Percentiles rank a stretch among this genome's conserved stretches.
Conservation (phyloP, 1,284 basidiomycete genomes). For the Fistulina hepatica region DNA sequence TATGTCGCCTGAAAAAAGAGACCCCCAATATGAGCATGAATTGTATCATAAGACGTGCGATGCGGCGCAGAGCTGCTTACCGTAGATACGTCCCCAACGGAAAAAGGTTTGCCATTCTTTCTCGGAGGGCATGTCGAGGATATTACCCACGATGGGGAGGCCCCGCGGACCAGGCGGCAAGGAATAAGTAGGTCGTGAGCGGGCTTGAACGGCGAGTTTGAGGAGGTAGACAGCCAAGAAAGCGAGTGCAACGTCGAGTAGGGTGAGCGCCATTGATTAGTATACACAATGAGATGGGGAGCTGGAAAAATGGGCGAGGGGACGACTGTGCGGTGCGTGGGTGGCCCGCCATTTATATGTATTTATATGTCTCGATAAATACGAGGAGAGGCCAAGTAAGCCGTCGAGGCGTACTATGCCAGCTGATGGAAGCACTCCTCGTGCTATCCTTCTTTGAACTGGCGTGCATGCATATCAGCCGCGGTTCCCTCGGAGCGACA, state of each 20-base stretch:
- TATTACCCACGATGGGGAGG: slow-evolving; percentile 40
- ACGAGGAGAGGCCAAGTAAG: slow-evolving; percentile 1
- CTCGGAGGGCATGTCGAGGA: slow-evolving; percentile 41
- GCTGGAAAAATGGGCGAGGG: slow-evolving; percentile 6
- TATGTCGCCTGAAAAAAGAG: slow-evolving; percentile 38
- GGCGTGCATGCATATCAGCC: no score
- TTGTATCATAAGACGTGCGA: no score
- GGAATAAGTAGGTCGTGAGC: slow-evolving; percentile 3
- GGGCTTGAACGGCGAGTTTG: slow-evolving; percentile 8
- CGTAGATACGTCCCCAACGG: slow-evolving; percentile 40
- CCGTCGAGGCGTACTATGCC: slow-evolving; percentile 10
- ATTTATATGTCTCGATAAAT: neutral
- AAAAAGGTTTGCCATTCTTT: slow-evolving; percentile 46
- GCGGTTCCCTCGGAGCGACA: no score
- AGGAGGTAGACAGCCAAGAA: slow-evolving; percentile 11
- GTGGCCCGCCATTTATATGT: neutral
- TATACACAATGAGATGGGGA: neutral
- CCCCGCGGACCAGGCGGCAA: slow-evolving; percentile 28
- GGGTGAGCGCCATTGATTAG: slow-evolving; percentile 7
- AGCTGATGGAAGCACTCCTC: no score
- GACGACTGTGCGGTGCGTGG: neutral
- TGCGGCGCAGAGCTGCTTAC: slow-evolving; percentile 24
- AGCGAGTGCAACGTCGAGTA: slow-evolving; percentile 11
- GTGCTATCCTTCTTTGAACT: no score
- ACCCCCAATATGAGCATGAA: no score